Conservation (phyloP, 228 moss, liverwort and hornwort genomes). For the Sphagnum fallax region DNA sequence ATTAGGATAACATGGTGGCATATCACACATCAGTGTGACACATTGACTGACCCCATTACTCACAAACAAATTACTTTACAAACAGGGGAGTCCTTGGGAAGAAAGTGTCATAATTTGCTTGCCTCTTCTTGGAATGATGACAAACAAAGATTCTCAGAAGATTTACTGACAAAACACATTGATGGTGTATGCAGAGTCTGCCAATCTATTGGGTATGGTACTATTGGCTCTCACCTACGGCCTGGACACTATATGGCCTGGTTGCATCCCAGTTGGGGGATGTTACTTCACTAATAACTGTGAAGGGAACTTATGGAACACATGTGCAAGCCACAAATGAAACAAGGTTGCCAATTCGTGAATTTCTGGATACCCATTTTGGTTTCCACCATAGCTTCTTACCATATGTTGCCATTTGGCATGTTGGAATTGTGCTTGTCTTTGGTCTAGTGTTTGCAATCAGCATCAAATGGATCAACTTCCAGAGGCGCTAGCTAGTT, state of each 20-base stretch:
- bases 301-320: constrained; percentile 15
- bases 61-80: too few relatives aligned
- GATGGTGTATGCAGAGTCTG: constrained; percentile 46
- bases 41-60: too few relatives aligned
- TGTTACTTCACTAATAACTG: constrained; percentile 14
- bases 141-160: neutral
- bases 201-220: constrained; percentile 95
- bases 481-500: constrained; percentile 57
- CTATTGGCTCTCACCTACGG: constrained; percentile 84
- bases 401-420: constrained; percentile 57
- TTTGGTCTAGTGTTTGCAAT: constrained; percentile 77
- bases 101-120: neutral
- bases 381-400: constrained; percentile 67
- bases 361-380: constrained; percentile 45
- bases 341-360: constrained; percentile 4
- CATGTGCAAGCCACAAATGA: neutral
- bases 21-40: too few relatives aligned
- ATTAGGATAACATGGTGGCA: neutral
- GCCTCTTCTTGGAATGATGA: neutral
- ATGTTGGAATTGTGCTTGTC: constrained; percentile 47
- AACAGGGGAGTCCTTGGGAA: too few relatives aligned
- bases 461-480: constrained; percentile 85
- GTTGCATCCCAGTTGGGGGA: constrained; percentile 78
- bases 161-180: neutral
- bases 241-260: constrained; percentile 89